These are phyloP conservation scores for Arthroderma sp. DNA, from an alignment of 2,329 filamentous ascomycete genomes.

Conservation along the genomic window DNA sequence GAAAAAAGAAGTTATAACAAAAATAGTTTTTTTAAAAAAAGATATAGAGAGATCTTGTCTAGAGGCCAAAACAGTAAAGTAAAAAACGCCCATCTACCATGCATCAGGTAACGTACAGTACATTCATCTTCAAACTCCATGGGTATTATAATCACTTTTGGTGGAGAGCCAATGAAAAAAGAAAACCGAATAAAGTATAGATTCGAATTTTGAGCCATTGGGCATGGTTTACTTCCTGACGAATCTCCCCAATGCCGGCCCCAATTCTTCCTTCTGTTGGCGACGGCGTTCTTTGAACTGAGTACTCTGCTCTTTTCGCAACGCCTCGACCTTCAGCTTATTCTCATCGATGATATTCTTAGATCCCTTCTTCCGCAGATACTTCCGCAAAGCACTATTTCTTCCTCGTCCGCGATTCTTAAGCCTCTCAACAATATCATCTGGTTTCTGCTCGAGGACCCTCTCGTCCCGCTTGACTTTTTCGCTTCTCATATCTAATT, in stretches of 20 bases:
- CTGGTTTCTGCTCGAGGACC: slow-evolving; percentile 60
- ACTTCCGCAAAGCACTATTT: slow-evolving; percentile 78
- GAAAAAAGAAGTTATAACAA: too few species aligned
- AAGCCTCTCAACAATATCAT: slow-evolving; percentile 44
- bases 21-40: too few species aligned
- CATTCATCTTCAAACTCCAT: slow-evolving; percentile 2
- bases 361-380: slow-evolving; percentile 78
- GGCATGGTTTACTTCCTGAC: slow-evolving; percentile 30
- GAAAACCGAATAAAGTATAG: neutral
- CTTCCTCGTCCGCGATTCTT: slow-evolving; percentile 74
- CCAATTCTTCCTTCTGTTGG: slow-evolving; percentile 60
- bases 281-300: slow-evolving; percentile 54
- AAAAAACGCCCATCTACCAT: too few species aligned
- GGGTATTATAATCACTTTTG: slow-evolving; percentile 7
- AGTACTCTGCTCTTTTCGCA: slow-evolving; percentile 56
- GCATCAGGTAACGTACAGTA: slow-evolving; percentile 2
- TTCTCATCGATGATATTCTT: slow-evolving; percentile 96
- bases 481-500: slow-evolving; percentile 67
- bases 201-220: neutral
- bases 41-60: too few species aligned
- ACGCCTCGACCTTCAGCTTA: slow-evolving; percentile 69
- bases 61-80: too few species aligned
- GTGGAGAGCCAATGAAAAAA: neutral
- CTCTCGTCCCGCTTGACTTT: slow-evolving; percentile 63
- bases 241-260: slow-evolving; percentile 77